Percentiles rank a stretch among this genome's conserved stretches.
Conservation (phyloP, 2,329 filamentous ascomycete species). For the Macrophomina tecta region DNA sequence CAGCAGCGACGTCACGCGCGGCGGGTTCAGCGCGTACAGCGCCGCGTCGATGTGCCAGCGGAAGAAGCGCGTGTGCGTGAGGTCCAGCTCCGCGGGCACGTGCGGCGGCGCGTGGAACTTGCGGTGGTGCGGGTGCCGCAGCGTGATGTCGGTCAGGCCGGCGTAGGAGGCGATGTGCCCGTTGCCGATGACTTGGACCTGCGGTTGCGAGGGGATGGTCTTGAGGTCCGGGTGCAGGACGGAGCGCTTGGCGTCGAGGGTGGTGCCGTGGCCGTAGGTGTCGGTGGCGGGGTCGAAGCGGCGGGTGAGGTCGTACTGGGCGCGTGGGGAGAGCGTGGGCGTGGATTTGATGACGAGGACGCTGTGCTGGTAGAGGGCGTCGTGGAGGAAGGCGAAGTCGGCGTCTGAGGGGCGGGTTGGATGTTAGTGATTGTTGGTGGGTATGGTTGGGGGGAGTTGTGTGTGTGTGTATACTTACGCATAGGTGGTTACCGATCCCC, state of each 20-base stretch:
- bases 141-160: slow-evolving; percentile 69
- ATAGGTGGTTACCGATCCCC: slow-evolving; percentile 66
- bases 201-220: slow-evolving; percentile 79
- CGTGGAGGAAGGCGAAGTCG: slow-evolving; percentile 68
- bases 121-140: slow-evolving; percentile 77
- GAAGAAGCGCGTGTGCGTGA: slow-evolving; percentile 68
- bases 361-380: slow-evolving; percentile 71
- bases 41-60: slow-evolving; percentile 84
- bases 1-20: slow-evolving; percentile 73
- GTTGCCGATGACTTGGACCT: slow-evolving; percentile 82
- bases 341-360: slow-evolving; percentile 75
- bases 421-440: not conserved
- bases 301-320: slow-evolving; percentile 76
- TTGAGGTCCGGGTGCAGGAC: slow-evolving; percentile 81
- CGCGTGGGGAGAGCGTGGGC: slow-evolving; percentile 66
- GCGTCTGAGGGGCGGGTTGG: slow-evolving; percentile 52
- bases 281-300: slow-evolving; percentile 71
- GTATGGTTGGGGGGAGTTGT: not conserved
- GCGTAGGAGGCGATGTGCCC: slow-evolving; percentile 73
- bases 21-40: slow-evolving; percentile 76
- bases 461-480: slow-evolving; percentile 21
- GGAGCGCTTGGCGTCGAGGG: slow-evolving; percentile 67
- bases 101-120: slow-evolving; percentile 72
- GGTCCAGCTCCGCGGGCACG: slow-evolving; percentile 67
- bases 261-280: slow-evolving; percentile 78